phyloP scores from a whole-genome alignment of 306 rosid species.

The Pachyrhizus erosus region DNA sequence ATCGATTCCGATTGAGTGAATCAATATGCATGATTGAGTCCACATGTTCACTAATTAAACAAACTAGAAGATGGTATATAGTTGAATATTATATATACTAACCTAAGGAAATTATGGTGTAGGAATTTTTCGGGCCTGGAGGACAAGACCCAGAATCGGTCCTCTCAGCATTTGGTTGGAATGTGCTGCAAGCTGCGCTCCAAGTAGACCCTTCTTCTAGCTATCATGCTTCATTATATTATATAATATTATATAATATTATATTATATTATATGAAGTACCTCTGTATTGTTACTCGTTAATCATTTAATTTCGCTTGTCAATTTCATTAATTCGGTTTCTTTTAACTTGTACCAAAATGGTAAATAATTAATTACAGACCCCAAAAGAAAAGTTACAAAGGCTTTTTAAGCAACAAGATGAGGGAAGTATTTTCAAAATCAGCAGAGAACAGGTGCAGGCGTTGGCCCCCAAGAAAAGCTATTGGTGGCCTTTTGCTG shows the following conservation, averaged over 20 bases:
- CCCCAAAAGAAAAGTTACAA: slow-evolving; percentile 42
- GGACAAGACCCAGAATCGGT: slow-evolving; percentile 70
- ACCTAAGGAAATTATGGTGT: slow-evolving; percentile 1
- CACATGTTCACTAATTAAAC: background rate
- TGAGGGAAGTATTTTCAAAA: slow-evolving; percentile 57
- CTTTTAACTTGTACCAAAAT: background rate
- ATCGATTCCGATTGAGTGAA: background rate
- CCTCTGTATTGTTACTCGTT: background rate
- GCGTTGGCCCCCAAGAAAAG: slow-evolving; percentile 38
- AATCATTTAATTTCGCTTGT: background rate
- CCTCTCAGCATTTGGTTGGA: slow-evolving; percentile 67
- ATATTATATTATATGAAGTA: background rate
- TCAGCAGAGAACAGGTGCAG: slow-evolving; percentile 50
- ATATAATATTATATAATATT: too few species aligned
- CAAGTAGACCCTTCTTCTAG: slow-evolving; percentile 45
- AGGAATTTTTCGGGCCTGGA: slow-evolving; percentile 61
- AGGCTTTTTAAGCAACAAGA: slow-evolving; percentile 54
- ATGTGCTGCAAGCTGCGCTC: slow-evolving; percentile 65
- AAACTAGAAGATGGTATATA: background rate
- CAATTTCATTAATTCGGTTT: background rate
- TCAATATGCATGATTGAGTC: background rate
- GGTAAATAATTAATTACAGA: slow-evolving; percentile 44
- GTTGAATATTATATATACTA: background rate
- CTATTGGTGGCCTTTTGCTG: slow-evolving; percentile 62
- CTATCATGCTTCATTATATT: too few species aligned